Base-by-base conservation (phyloP, 1,284 basidiomycete genomes). In the Prillingera fragicola region DNA sequence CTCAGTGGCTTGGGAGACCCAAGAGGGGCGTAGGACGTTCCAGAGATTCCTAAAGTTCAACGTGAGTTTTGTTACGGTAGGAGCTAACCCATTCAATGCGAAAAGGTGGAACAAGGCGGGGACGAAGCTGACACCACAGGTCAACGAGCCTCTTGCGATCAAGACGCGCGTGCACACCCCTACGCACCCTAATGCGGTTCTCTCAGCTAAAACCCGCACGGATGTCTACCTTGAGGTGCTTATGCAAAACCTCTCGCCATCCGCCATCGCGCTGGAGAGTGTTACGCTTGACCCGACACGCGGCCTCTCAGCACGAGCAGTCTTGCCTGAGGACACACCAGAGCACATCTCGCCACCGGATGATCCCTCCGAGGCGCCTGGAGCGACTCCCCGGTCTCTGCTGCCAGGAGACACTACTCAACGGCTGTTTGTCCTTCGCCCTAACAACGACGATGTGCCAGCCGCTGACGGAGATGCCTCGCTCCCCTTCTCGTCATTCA, bases 21-120 rank as follows among this genome's bases (percentile, higher is more conserved):
- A 73, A n/a, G 81, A 84, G 59, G 77, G 80, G 4, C 71, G 83
- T 24, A 80, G 84, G 61, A 82, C 80, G 25, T 87, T 90, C 63
- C 78, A 84, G 48, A 87, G 89, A 62, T 90, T 87, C 70, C 86
- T 89, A 73, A 90, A 88, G 67, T 91, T 90, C 66, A 80, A 78
- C 29, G 87, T 88, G 62, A 65, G 84, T 78, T 5, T 4, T 31
- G 5, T 8, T 10, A n/a, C 26, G 6, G n/a, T n/a, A n/a, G n/a
- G n/a, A n/a, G n/a, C n/a, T n/a, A n/a, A n/a, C n/a, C n/a, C n/a
- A n/a, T n/a, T n/a, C n/a, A n/a, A n/a, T n/a, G n/a, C n/a, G n/a
- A n/a, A n/a, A n/a, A n/a, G n/a, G n/a, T n/a, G n/a, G n/a, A n/a
- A 19, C 22, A 8, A 26, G 14, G 14, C 29, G 22, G 1, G 29